Conservation (phyloP, 169 alveolate species). For the Plasmodium knowlesi region DNA sequence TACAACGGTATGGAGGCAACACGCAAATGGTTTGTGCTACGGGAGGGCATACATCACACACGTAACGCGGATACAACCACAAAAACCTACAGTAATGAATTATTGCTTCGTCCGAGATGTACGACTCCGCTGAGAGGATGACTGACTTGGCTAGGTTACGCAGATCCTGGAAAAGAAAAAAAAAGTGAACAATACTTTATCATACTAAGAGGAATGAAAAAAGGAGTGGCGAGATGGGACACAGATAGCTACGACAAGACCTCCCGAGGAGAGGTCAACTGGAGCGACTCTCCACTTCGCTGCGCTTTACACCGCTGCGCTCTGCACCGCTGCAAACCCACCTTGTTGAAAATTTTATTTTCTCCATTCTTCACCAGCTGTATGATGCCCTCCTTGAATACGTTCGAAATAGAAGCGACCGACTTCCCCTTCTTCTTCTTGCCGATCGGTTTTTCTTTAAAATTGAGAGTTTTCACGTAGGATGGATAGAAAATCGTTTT, state of each 20-base stretch:
- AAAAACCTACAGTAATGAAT: slow-evolving; percentile 39
- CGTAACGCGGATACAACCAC: background rate
- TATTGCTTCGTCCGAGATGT: slow-evolving; percentile 58
- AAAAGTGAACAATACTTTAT: background rate
- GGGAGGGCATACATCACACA: background rate
- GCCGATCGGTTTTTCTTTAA: slow-evolving; percentile 13
- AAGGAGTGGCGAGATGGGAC: background rate
- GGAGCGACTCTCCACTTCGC: background rate
- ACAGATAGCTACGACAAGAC: background rate
- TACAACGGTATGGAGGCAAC: background rate
- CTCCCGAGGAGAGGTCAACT: background rate
- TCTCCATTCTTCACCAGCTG: slow-evolving; percentile 1
- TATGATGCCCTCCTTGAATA: slow-evolving; percentile 41
- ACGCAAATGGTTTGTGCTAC: too few species aligned
- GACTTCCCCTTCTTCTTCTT: slow-evolving; percentile 41
- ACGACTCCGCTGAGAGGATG: slow-evolving; percentile 57
- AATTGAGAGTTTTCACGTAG: slow-evolving; percentile 31
- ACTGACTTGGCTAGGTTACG: slow-evolving; percentile 47
- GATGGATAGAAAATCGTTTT: slow-evolving; percentile 76
- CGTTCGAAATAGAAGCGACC: slow-evolving; percentile 15
- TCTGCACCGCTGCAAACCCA: background rate
- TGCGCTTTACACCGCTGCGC: background rate
- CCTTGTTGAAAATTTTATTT: slow-evolving; percentile 62
- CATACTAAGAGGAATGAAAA: background rate
- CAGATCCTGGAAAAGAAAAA: slow-evolving; percentile 34